Percentiles rank a stretch among this genome's conserved stretches.
phyloP scores from a whole-genome alignment of 371 early-diverging fungal genomes.

The Blakeslea trispora region DNA sequence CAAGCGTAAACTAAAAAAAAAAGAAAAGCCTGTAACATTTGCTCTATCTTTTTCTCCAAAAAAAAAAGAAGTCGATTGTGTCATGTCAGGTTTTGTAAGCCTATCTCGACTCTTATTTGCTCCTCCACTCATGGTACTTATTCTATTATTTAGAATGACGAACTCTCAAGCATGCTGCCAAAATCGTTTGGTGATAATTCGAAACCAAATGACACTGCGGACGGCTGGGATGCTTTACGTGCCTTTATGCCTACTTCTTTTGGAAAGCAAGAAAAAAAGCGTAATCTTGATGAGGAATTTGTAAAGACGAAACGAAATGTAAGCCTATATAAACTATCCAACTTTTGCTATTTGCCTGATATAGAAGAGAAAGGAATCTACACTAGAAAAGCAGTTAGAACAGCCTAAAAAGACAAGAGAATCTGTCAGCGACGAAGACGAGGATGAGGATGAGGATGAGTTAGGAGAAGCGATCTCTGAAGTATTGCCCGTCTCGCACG shows the following conservation, averaged over 20 bases:
- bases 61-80: no score
- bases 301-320: slow-evolving; percentile 52
- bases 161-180: slow-evolving; percentile 55
- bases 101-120: no score
- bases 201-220: slow-evolving; percentile 15
- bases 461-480: slow-evolving; percentile 22
- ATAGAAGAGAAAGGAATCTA: not conserved
- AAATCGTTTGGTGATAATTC: slow-evolving; percentile 49
- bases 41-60: not conserved
- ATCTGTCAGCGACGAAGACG: slow-evolving; percentile 1
- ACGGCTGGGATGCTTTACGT: slow-evolving; percentile 51
- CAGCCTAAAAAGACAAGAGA: slow-evolving; percentile 1
- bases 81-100: not conserved
- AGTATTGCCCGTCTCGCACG: slow-evolving; percentile 68
- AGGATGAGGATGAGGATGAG: slow-evolving; percentile 13
- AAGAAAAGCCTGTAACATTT: no score
- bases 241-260: slow-evolving; percentile 63
- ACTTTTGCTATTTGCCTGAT: no score
- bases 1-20: no score
- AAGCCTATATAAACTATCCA: no score
- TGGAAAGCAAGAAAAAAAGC: slow-evolving; percentile 53
- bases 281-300: slow-evolving; percentile 30
- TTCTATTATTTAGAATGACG: slow-evolving; percentile 39
- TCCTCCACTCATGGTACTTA: not conserved
- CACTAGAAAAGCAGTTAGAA: not conserved